Evolutionary conservation across 2,329 filamentous ascomycete genomes (phyloP).

Genomic region (Stagonosporopsis vannaccii): DNA sequence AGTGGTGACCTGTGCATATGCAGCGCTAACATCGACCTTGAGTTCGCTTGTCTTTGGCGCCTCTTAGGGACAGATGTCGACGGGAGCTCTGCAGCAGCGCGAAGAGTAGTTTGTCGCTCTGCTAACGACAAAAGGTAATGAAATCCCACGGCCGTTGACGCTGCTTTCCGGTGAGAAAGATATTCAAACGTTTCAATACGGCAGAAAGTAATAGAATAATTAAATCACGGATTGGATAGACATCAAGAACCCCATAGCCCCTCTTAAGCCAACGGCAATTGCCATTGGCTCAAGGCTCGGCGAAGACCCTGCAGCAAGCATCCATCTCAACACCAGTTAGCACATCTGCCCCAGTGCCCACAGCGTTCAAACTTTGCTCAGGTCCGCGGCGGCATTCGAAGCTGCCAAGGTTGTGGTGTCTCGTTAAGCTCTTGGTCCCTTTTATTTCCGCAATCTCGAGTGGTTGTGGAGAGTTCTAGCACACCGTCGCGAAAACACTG

Average conservation of each 20-base stretch:
- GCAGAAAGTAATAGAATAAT: constrained; percentile 2
- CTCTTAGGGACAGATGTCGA: constrained; percentile 1
- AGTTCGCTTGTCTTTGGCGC: constrained; percentile 12
- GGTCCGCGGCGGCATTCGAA: not conserved
- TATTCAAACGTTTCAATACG: not conserved
- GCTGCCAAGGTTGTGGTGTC: constrained; percentile 7
- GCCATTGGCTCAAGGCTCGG: constrained; percentile 9
- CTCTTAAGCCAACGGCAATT: constrained; percentile 8
- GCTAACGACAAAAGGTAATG: constrained; percentile 15
- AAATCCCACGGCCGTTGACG: constrained; percentile 1
- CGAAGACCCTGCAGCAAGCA: constrained; percentile 15
- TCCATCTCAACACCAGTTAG: constrained; percentile 10
- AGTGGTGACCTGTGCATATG: constrained; percentile 5
- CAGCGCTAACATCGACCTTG: constrained; percentile 9
- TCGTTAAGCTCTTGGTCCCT: constrained; percentile 15
- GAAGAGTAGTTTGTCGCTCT: constrained; percentile 2
- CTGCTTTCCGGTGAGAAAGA: not conserved
- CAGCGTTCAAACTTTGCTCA: constrained; percentile 5
- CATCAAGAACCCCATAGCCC: constrained; percentile 7
- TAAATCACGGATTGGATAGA: not conserved
- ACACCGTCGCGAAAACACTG: constrained; percentile 14
- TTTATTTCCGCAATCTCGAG: constrained; percentile 18
- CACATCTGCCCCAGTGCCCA: constrained; percentile 15
- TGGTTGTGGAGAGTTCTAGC: constrained; percentile 3
- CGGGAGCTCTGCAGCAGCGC: constrained; percentile 12